Conservation (phyloP, 768 basidiomycete genomes). For the Mycena haematopus region DNA sequence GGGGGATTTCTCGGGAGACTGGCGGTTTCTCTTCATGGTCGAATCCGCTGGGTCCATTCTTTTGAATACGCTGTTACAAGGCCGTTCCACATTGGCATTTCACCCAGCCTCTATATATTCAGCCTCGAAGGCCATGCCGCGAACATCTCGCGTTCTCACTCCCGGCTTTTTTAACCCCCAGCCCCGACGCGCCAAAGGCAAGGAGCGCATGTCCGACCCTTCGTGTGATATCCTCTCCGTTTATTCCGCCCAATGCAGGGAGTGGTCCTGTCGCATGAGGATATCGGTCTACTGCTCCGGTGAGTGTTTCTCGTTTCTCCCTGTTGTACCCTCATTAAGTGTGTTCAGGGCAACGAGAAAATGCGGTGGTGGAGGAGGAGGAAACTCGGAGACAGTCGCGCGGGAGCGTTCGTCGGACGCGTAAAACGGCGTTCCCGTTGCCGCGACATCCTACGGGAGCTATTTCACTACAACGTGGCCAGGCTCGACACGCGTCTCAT, state of each 20-base stretch:
- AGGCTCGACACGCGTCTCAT: conserved; percentile 26
- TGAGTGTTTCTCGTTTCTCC: conserved; percentile 37
- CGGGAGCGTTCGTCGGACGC: conserved; percentile 5
- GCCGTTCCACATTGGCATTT: conserved; percentile 8
- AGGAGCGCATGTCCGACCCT: conserved; percentile 49
- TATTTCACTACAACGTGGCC: conserved; percentile 14
- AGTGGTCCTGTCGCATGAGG: conserved; percentile 54
- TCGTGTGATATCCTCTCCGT: conserved; percentile 38
- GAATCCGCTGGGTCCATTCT: conserved; percentile 55
- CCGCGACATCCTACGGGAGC: conserved; percentile 14
- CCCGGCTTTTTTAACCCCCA: conserved; percentile 63
- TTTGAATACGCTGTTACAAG: conserved; percentile 21
- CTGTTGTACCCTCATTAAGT: background rate
- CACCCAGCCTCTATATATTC: conserved; percentile 18
- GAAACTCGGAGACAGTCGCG: conserved; percentile 5
- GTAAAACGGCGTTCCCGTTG: background rate
- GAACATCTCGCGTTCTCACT: conserved; percentile 35
- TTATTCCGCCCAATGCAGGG: conserved; percentile 46
- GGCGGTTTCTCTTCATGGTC: conserved; percentile 23
- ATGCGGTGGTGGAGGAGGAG: background rate
- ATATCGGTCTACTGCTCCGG: conserved; percentile 58
- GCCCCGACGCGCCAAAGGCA: conserved; percentile 59
- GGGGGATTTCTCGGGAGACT: conserved; percentile 39
- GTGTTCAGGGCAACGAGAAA: conserved; percentile 8
- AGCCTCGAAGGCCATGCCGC: conserved; percentile 20